Conservation (phyloP, 495 filamentous ascomycete genomes). For the Choiromyces venosus region DNA sequence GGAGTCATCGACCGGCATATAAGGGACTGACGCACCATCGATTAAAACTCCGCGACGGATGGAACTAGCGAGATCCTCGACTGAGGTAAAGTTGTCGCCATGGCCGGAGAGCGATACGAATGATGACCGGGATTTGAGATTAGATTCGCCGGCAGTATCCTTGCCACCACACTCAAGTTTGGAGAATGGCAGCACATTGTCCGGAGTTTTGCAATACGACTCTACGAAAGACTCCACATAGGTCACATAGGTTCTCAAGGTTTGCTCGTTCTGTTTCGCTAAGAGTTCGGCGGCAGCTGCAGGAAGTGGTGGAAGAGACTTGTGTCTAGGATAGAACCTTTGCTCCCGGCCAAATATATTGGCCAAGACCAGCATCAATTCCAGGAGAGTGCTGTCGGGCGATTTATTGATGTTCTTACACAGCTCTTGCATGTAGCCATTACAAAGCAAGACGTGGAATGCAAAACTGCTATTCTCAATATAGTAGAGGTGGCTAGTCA, state of each 20-base stretch:
- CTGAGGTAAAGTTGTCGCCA: conserved; percentile 55
- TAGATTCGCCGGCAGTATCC: background rate
- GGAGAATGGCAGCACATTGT: conserved; percentile 57
- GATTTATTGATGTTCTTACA: conserved; percentile 48
- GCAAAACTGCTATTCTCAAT: conserved; percentile 66
- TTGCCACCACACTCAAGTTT: conserved; percentile 9
- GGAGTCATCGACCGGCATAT: conserved; percentile 53
- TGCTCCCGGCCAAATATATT: conserved; percentile 60
- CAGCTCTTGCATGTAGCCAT: conserved; percentile 62
- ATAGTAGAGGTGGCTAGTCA: conserved; percentile 65
- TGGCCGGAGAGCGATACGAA: conserved; percentile 69
- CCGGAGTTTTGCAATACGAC: conserved; percentile 52
- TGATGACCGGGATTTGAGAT: conserved; percentile 48
- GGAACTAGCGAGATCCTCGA: conserved; percentile 58
- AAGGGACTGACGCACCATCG: conserved; percentile 63
- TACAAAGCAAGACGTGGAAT: conserved; percentile 65
- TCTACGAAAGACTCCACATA: conserved; percentile 65
- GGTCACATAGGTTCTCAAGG: conserved; percentile 56
- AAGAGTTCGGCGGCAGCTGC: conserved; percentile 52
- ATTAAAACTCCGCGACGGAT: conserved; percentile 61
- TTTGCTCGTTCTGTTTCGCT: conserved; percentile 56
- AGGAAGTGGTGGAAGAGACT: conserved; percentile 56
- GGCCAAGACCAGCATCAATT: conserved; percentile 60
- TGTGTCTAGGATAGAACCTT: conserved; percentile 34
- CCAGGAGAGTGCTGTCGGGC: conserved; percentile 44